Base-by-base conservation (phyloP, 345 rosid genomes). In the Erucastrum elatum region DNA sequence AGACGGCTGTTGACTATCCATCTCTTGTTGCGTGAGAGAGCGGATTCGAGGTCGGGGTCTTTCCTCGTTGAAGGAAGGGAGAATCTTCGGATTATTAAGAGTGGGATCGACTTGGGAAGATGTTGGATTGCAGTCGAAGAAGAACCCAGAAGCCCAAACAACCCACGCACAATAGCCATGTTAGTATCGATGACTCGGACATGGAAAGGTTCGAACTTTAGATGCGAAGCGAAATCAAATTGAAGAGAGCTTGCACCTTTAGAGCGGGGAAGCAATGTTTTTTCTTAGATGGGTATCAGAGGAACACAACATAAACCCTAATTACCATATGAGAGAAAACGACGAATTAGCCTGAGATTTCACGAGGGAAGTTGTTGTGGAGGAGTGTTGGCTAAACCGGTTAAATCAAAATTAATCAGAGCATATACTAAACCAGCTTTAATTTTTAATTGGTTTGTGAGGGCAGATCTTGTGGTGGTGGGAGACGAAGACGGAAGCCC, bases 51-150 rank as follows among this genome's bases (percentile, higher is more conserved):
- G 75, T 89, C 95, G 0, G 89, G 87, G 64, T 88, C 98, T 84
- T 94, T 94, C 90, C 85, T 92, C 84, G 90, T 94, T 34, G 98
- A 90, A 90, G 92, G 90, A 55, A 94, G 91, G 6, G 98, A 87
- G 84, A 91, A 90, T 81, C 79, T 84, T 77, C 98, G 80, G 66
- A 66, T 61, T 11, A 64, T 61, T 11, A 64, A 5, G 53, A 65
- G 21, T 66, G 73, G 72, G 56, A 21, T 27, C 16, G 71, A 66
- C 31, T 81, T 78, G 31, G 74, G 27, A 30, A 68, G 71, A 41
- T 49, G 60, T 21, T 62, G 39, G 39, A 80, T 82, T 39, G 25
- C 25, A 49, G 8, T 10, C 0, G 34, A 63, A 63, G 66, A 49
- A 27, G 66, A 49, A 27, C 65, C 60, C 66, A 79, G 62, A 33